phyloP scores from a whole-genome alignment of 2,329 filamentous ascomycete genomes.

The Penicillium sp. region DNA sequence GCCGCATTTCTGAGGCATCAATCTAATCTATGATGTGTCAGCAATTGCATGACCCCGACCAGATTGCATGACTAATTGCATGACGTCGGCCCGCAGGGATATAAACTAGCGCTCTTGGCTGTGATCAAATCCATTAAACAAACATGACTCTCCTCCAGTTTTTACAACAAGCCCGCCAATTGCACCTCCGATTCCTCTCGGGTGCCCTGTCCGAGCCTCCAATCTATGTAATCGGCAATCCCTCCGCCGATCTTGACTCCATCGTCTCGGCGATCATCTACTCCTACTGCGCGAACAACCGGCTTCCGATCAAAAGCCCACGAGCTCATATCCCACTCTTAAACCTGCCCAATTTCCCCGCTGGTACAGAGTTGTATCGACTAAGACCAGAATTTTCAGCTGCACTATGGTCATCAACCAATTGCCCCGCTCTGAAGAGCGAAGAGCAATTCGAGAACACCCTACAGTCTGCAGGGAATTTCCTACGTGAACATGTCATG shows the following conservation, averaged over 20 bases:
- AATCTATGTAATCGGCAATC: constrained; percentile 45
- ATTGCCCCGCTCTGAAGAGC: constrained; percentile 12
- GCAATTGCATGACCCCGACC: constrained; percentile 2
- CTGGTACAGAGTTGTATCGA: constrained; percentile 49
- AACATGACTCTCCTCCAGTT: constrained; percentile 37
- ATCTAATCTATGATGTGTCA: neutral
- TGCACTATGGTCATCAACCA: constrained; percentile 52
- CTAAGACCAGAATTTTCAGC: constrained; percentile 60
- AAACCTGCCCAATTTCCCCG: constrained; percentile 51
- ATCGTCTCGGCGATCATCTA: constrained; percentile 61
- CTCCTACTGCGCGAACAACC: constrained; percentile 55
- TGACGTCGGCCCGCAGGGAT: neutral
- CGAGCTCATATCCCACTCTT: constrained; percentile 56
- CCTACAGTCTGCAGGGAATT: constrained; percentile 21
- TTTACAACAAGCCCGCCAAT: constrained; percentile 33
- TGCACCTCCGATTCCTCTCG: constrained; percentile 29
- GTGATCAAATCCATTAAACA: neutral
- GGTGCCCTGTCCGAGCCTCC: constrained; percentile 25
- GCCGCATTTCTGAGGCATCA: neutral
- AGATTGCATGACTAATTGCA: constrained; percentile 1
- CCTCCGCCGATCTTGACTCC: constrained; percentile 60
- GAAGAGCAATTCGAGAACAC: constrained; percentile 27
- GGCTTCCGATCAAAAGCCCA: constrained; percentile 36
- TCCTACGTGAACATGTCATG: constrained; percentile 37
- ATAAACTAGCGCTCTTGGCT: no score